Conservation (phyloP, 2,329 filamentous ascomycete genomes). For the Epicoccum nigrum region DNA sequence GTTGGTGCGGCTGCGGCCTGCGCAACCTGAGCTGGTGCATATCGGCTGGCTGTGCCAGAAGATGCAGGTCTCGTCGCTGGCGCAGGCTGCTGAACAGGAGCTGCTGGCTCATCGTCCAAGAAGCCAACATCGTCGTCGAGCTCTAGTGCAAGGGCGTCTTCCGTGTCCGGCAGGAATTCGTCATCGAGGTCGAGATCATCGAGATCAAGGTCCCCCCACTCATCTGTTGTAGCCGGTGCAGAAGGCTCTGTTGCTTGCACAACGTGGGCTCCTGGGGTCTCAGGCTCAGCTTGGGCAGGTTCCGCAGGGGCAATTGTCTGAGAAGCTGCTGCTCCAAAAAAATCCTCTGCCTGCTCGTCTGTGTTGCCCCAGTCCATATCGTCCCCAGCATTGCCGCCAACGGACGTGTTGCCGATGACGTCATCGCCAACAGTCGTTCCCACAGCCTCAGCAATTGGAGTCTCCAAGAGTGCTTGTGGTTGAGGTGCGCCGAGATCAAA, state of each 20-base stretch:
- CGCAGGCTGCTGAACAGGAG: constrained; percentile 36
- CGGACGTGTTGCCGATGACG: constrained; percentile 37
- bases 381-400: constrained; percentile 39
- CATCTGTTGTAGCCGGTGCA: constrained; percentile 63
- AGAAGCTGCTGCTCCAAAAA: constrained; percentile 26
- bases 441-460: constrained; percentile 34
- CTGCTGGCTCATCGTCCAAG: constrained; percentile 69
- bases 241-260: constrained; percentile 21
- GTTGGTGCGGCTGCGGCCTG: constrained; percentile 27
- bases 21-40: constrained; percentile 42
- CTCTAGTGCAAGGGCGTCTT: constrained; percentile 62
- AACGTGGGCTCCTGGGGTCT: constrained; percentile 30
- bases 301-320: constrained; percentile 17
- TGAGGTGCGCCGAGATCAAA: constrained; percentile 39
- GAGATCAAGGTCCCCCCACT: constrained; percentile 81
- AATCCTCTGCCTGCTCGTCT: constrained; percentile 41
- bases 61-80: constrained; percentile 25
- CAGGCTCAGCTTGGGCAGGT: constrained; percentile 23
- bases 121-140: constrained; percentile 87
- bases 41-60: constrained; percentile 35
- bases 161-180: constrained; percentile 67
- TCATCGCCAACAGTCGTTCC: constrained; percentile 42
- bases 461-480: constrained; percentile 32
- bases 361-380: constrained; percentile 45
- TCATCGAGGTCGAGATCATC: constrained; percentile 82